These are phyloP conservation scores for Kernera saxatilis DNA, from an alignment of 345 rosid genomes.

Conservation along the genomic window DNA sequence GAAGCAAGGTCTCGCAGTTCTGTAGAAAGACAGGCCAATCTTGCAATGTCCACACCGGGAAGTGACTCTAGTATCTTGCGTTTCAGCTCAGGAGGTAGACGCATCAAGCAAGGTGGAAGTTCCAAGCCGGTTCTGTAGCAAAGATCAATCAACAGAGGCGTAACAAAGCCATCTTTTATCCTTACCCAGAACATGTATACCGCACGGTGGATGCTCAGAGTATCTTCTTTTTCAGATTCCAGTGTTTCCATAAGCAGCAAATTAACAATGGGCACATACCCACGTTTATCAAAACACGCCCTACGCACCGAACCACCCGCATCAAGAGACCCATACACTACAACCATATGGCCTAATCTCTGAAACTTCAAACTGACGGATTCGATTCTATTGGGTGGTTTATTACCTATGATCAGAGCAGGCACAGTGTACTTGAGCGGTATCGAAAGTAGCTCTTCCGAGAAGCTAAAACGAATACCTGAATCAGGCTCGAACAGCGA, in stretches of 20 bases:
- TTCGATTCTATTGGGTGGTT: not conserved
- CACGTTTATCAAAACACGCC: constrained; percentile 35
- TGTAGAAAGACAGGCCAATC: constrained; percentile 37
- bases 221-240: not conserved
- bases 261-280: constrained; percentile 36
- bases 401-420: too few species aligned
- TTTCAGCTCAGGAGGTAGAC: constrained; percentile 54
- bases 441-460: not conserved
- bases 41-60: constrained; percentile 38
- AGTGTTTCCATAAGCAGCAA: constrained; percentile 11
- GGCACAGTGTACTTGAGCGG: too few species aligned
- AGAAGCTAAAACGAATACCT: constrained; percentile 31
- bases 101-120: constrained; percentile 48
- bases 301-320: constrained; percentile 28
- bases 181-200: constrained; percentile 52
- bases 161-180: constrained; percentile 54
- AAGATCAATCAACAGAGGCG: constrained; percentile 52
- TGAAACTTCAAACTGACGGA: constrained; percentile 44
- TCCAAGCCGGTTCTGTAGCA: constrained; percentile 36
- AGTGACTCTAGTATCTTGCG: constrained; percentile 45
- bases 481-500: constrained; percentile 37
- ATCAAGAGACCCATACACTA: constrained; percentile 46
- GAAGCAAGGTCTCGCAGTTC: constrained; percentile 43
- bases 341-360: constrained; percentile 42
- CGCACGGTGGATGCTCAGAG: not conserved